Conservation (phyloP, 2,329 filamentous ascomycete genomes). For the Aspergillus sp. region DNA sequence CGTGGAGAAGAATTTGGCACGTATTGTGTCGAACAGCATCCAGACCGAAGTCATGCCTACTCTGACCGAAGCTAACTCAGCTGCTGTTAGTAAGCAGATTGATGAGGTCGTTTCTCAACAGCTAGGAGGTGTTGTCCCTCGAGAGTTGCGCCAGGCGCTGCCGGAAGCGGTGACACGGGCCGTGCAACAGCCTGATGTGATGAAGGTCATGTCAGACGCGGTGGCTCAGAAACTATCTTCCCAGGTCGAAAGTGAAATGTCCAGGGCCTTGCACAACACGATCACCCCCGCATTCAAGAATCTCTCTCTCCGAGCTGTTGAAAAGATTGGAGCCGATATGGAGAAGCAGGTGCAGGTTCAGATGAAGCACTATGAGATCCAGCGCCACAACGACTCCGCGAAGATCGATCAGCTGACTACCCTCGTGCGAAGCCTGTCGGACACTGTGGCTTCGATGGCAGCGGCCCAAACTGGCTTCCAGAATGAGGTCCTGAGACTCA, state of each 20-base stretch:
- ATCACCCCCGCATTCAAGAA: conserved; percentile 64
- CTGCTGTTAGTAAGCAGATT: conserved; percentile 68
- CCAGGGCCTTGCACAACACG: conserved; percentile 55
- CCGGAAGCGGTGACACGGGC: conserved; percentile 63
- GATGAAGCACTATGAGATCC: conserved; percentile 47
- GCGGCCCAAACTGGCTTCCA: conserved; percentile 39
- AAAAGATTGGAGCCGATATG: conserved; percentile 64
- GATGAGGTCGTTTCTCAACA: conserved; percentile 62
- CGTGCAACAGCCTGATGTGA: conserved; percentile 68
- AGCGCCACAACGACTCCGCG: conserved; percentile 49
- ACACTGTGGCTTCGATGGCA: conserved; percentile 44
- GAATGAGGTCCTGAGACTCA: conserved; percentile 34
- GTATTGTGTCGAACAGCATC: conserved; percentile 72
- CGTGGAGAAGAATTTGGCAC: conserved; percentile 69
- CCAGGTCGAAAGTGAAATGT: conserved; percentile 66
- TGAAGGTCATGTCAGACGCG: conserved; percentile 68
- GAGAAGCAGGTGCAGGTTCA: conserved; percentile 56
- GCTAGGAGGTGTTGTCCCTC: conserved; percentile 62
- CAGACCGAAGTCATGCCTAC: conserved; percentile 70
- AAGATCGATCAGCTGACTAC: conserved; percentile 59
- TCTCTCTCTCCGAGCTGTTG: conserved; percentile 61
- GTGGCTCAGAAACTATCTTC: conserved; percentile 63
- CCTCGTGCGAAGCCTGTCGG: conserved; percentile 51
- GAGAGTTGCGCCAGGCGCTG: conserved; percentile 67
- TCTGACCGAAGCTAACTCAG: conserved; percentile 62